phyloP scores from a whole-genome alignment of 805 yeast species.

The Ogataea pilisensis region DNA sequence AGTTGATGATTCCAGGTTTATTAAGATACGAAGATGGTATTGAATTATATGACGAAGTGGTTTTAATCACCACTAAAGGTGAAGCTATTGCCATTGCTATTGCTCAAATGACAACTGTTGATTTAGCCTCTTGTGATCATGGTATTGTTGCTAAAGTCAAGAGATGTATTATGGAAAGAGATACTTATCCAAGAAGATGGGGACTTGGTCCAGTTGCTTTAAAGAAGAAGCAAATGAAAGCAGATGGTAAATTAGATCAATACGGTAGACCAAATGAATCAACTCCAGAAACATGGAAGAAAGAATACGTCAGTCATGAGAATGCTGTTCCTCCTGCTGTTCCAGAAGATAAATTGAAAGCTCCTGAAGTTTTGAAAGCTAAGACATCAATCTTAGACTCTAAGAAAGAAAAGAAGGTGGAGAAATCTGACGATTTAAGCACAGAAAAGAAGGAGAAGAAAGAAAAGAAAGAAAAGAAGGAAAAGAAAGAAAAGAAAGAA shows the following conservation, averaged over 20 bases:
- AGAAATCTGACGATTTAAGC: conserved; percentile 24
- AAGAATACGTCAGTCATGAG: conserved; percentile 69
- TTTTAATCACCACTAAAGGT: conserved; percentile 97
- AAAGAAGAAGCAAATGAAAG: conserved; percentile 97
- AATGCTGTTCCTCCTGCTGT: conserved; percentile 58
- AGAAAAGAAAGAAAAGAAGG: conserved; percentile 51
- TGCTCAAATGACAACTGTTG: conserved; percentile 98
- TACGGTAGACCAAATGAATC: conserved; percentile 90
- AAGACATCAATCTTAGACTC: conserved; percentile 41
- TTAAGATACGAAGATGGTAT: conserved; percentile 97
- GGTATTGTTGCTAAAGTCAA: conserved; percentile 98
- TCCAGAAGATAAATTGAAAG: conserved; percentile 47
- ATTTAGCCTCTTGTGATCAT: conserved; percentile 93
- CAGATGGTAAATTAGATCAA: conserved; percentile 95
- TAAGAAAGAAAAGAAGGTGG: conserved; percentile 29
- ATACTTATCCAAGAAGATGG: conserved; percentile 99
- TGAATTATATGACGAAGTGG: conserved; percentile 96
- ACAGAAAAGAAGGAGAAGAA: conserved; percentile 46
- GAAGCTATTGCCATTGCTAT: conserved; percentile 98
- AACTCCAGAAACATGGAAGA: conserved; percentile 92
- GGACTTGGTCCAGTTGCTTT: conserved; percentile 98
- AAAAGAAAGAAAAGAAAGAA: conserved; percentile 58
- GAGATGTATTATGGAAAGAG: conserved; percentile 99
- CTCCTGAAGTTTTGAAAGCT: conserved; percentile 37
- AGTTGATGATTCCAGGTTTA: conserved; percentile 97